These are phyloP conservation scores for Ambrosiella cleistominuta DNA, from an alignment of 2,329 filamentous ascomycete genomes.

Conservation along the genomic window DNA sequence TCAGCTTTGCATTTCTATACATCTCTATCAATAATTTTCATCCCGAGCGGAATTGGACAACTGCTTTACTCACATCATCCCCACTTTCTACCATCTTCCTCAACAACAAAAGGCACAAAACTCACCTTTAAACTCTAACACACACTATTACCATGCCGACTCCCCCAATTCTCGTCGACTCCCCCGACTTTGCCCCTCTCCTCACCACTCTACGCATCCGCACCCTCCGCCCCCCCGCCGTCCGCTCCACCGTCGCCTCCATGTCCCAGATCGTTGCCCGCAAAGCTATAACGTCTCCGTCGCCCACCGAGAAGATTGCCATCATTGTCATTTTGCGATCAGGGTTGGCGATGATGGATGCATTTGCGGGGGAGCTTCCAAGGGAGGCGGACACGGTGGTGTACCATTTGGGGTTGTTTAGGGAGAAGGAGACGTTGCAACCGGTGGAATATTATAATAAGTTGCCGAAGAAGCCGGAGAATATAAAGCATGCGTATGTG, in stretches of 20 bases:
- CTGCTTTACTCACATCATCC: too few relatives aligned
- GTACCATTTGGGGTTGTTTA: slow-evolving; percentile 89
- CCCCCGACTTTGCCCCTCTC: slow-evolving; percentile 7
- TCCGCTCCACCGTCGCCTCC: slow-evolving; percentile 15
- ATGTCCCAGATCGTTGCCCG: slow-evolving; percentile 17
- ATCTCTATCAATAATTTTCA: too few relatives aligned
- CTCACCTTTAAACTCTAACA: neutral
- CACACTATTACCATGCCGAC: slow-evolving; percentile 3
- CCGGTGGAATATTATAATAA: slow-evolving; percentile 98
- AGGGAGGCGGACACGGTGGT: slow-evolving; percentile 66
- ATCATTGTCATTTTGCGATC: slow-evolving; percentile 22
- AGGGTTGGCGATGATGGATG: slow-evolving; percentile 22
- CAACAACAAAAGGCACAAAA: too few relatives aligned
- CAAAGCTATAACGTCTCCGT: slow-evolving; percentile 13
- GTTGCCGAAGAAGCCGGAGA: slow-evolving; percentile 51
- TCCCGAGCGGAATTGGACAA: too few relatives aligned
- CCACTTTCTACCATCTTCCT: too few relatives aligned
- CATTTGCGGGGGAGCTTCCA: slow-evolving; percentile 54
- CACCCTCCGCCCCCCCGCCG: slow-evolving; percentile 12
- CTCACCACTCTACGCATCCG: slow-evolving; percentile 14
- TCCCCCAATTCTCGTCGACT: slow-evolving; percentile 7
- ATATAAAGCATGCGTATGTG: slow-evolving; percentile 50
- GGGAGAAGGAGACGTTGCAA: slow-evolving; percentile 69
- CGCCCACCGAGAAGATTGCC: slow-evolving; percentile 17
- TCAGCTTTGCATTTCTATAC: too few relatives aligned